Conservation (phyloP, 73 alveolate species). For the Symbiodinium natans region DNA sequence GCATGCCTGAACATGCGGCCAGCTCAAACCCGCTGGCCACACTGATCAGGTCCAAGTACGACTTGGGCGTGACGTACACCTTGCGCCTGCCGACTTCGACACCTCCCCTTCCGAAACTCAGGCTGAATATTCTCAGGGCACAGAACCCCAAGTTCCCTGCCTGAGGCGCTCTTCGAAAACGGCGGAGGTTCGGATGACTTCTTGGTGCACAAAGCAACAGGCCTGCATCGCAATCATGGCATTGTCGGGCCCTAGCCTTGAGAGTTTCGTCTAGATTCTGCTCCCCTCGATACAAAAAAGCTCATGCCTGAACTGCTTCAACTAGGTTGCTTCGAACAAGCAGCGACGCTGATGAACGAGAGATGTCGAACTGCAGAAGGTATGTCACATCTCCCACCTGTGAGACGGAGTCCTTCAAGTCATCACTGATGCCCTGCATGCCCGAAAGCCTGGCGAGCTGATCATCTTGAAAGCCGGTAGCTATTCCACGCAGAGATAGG, state of each 20-base stretch:
- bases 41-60: constrained; percentile 99
- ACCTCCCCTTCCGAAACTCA: too few species aligned
- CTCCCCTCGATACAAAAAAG: too few species aligned
- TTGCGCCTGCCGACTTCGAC: constrained; percentile 97
- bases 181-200: constrained; percentile 95
- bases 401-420: constrained; percentile 65
- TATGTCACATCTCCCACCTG: neutral
- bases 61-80: constrained; percentile 99
- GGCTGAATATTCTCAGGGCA: neutral
- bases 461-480: too few species aligned
- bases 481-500: too few species aligned
- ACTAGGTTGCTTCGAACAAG: too few species aligned
- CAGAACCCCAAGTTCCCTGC: neutral
- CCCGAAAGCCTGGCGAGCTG: constrained; percentile 34
- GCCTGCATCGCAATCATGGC: too few species aligned
- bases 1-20: neutral
- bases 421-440: constrained; percentile 92
- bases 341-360: too few species aligned
- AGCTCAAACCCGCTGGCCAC: too few species aligned
- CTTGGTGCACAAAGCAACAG: constrained; percentile 98
- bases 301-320: too few species aligned
- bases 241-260: too few species aligned
- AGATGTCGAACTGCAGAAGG: too few species aligned
- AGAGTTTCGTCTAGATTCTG: too few species aligned
- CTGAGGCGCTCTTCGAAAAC: constrained; percentile 97